A percentile compares a stretch with the other conserved stretches of the same genome.
Conservation (phyloP, 2,329 filamentous ascomycete species). For the Claviceps monticola region DNA sequence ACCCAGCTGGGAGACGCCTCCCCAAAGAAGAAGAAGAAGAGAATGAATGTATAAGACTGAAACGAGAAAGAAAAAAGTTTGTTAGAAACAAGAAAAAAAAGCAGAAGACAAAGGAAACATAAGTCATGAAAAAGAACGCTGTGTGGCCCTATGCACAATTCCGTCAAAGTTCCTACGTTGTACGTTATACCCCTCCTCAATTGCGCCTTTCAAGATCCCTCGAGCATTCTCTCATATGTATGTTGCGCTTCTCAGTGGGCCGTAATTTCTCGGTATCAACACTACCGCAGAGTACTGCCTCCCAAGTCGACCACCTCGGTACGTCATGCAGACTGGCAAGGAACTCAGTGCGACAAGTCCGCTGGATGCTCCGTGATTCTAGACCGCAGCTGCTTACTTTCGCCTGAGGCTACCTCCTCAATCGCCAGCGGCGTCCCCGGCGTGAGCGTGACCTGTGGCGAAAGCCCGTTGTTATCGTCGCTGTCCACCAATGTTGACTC, state of each 20-base stretch:
- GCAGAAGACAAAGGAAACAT: background rate
- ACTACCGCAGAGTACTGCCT: no score
- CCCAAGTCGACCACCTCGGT: no score
- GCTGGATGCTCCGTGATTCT: slow-evolving; percentile 21
- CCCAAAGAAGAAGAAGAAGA: background rate
- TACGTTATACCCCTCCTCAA: background rate
- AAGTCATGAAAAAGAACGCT: background rate
- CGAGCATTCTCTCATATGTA: background rate
- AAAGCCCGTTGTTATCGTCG: background rate
- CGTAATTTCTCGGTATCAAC: no score
- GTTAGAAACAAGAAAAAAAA: background rate
- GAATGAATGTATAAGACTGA: background rate
- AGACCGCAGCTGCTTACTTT: slow-evolving; percentile 30
- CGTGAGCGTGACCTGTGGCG: slow-evolving; percentile 5
- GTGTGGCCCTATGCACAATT: background rate
- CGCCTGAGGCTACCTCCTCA: slow-evolving; percentile 18
- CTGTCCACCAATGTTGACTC: slow-evolving; percentile 4
- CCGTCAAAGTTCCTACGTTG: background rate
- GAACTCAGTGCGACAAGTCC: slow-evolving; percentile 20
- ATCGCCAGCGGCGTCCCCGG: slow-evolving; percentile 28
- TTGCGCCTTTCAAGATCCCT: background rate
- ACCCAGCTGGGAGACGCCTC: background rate
- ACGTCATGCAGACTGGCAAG: background rate
- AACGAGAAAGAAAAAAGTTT: no score
- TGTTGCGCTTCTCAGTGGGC: background rate